Percentiles rank a stretch among this genome's conserved stretches.
These are phyloP conservation scores for Circinella umbellata DNA, from an alignment of 371 early-diverging fungal species.

Conservation along the genomic window DNA sequence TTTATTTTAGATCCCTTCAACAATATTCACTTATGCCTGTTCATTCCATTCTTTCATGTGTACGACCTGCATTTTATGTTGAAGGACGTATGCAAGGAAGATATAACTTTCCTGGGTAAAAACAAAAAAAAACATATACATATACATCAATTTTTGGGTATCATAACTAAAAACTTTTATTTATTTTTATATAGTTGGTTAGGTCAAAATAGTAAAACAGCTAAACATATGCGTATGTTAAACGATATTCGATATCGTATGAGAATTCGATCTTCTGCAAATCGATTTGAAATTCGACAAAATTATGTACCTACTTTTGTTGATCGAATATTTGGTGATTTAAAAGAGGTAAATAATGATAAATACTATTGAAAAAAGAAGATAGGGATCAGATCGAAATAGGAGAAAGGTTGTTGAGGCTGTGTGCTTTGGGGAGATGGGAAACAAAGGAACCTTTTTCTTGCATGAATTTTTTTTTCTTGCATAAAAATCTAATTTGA, in stretches of 20 bases:
- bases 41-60: slow-evolving; percentile 91
- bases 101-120: slow-evolving; percentile 50
- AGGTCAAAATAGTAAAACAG: slow-evolving; percentile 91
- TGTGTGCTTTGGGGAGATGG: no score
- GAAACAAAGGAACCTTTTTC: no score
- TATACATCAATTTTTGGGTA: no score
- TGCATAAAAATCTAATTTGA: neutral
- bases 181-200: slow-evolving; percentile 63
- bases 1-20: slow-evolving; percentile 49
- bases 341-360: slow-evolving; percentile 52
- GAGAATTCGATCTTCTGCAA: slow-evolving; percentile 79
- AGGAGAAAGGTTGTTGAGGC: no score
- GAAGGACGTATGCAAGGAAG: slow-evolving; percentile 60
- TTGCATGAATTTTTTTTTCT: neutral
- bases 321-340: slow-evolving; percentile 65
- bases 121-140: no score
- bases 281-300: slow-evolving; percentile 85
- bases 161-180: neutral
- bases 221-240: slow-evolving; percentile 76
- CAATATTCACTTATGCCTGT: slow-evolving; percentile 94
- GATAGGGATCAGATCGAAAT: no score
- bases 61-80: slow-evolving; percentile 83
- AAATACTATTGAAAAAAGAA: no score
- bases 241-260: slow-evolving; percentile 86
- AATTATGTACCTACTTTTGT: slow-evolving; percentile 82